Evolutionary conservation across 352 stramenopile species (phyloP), one percentile per base, ranked within the genome.

Genomic region (Lagenidium giganteum): DNA sequence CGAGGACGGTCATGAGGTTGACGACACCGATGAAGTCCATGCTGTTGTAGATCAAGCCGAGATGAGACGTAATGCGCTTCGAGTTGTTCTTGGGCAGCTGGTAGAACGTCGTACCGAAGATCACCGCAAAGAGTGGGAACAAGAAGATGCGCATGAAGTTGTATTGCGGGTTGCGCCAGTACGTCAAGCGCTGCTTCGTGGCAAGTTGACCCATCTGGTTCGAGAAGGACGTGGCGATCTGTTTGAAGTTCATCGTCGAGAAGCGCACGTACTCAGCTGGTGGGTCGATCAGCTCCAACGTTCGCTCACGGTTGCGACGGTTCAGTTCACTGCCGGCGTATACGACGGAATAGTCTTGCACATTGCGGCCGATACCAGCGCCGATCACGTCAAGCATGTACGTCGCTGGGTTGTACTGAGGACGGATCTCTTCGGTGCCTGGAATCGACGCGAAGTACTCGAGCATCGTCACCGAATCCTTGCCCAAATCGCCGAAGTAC

Each of bases 321-420:
- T 21, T 52, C 31, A 79, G 30, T 5, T 55, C 33, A 21, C 66
- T 83, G 24, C 75, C 70, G 6, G 38, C 51, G 44, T 82, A 82
- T 42, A 74, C 63, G 4, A 76, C 32, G 12, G 66, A 71, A 50
- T 76, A 82, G 21, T 79, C 65, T 45, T 78, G 67, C 9, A 70
- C 54, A 30, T 77, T 64, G 25, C 65, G 65, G 18, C 57, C 64
- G 44, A 82, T 74, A 47, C 70, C 81, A 17, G 80, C 76, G 9
- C 77, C 77, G 29, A 92, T 90, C 3, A 85, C 64, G 16, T 93
- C 82, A 7, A 97, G 64, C 79, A 97, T 95, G 58, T 77, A 96
- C 22, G 68, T 94, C 4, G 87, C 87, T 8, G 91, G 87, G 61
- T 97, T 98, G 53, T 90, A 83, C 42, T 81, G 66, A 16, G 73